These are phyloP conservation scores for Sequoia sempervirens DNA, from an alignment of 75 land plant genomes.

Conservation along the genomic window DNA sequence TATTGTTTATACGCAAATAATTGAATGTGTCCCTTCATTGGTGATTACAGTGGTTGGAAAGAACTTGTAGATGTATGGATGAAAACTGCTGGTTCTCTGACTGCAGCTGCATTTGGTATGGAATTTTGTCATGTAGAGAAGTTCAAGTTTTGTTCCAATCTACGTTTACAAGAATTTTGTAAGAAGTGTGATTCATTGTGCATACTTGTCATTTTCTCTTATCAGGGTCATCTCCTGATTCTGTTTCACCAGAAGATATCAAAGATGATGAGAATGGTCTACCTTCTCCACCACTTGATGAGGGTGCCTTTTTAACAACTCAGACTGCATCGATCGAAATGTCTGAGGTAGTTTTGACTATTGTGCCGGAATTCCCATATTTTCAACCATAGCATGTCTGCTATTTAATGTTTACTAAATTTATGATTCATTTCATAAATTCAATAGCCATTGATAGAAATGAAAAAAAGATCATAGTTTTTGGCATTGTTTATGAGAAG, in stretches of 20 bases:
- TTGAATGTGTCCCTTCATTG: neutral
- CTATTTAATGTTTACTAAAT: neutral
- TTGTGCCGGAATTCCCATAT: neutral
- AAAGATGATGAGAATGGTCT: slow-evolving; percentile 51
- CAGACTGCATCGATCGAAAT: slow-evolving; percentile 29
- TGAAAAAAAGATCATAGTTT: neutral
- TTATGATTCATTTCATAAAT: neutral
- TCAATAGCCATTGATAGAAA: neutral
- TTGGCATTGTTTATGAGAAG: neutral
- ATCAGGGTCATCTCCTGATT: slow-evolving; percentile 45
- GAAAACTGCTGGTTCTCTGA: slow-evolving; percentile 38
- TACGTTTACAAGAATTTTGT: neutral
- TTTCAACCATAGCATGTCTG: neutral
- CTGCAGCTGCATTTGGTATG: slow-evolving; percentile 30
- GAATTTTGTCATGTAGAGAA: neutral
- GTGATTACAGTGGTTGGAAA: slow-evolving; percentile 72
- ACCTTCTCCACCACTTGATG: slow-evolving; percentile 45
- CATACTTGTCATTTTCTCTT: neutral
- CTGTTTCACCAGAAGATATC: slow-evolving; percentile 35
- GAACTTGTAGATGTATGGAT: slow-evolving; percentile 72
- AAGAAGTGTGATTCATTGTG: neutral
- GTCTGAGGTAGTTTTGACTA: slow-evolving; percentile 21
- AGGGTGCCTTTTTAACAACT: slow-evolving; percentile 41
- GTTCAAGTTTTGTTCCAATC: slow-evolving; percentile 8
- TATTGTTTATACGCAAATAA: neutral